Base-by-base conservation (phyloP, 2,329 filamentous ascomycete genomes). In the Ploettnerulaceae sp. region DNA sequence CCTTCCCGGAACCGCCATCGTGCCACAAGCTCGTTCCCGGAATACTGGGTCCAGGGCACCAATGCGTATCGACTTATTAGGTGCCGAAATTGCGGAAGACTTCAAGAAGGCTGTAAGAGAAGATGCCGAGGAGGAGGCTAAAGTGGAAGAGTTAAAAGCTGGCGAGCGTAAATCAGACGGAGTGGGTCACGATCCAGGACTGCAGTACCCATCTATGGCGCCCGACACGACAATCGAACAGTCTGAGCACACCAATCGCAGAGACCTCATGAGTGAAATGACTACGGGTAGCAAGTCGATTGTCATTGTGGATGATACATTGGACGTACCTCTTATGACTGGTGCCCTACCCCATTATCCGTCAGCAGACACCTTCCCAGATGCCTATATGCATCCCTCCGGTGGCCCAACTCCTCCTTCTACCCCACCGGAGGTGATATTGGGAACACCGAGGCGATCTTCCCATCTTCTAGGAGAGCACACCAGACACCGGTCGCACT, bases 201-300 rank as follows among this genome's bases (percentile, higher is more conserved):
- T 58, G 5, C 52, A 56, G 9, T 59, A 60, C 43, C 57, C 59
- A 7, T 47, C 45, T 14, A 57, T 60, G 55, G 47, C 48, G 6
- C 58, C 57, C 24, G 58, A 59, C 42, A 49, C 53, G 5, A 57
- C 56, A 5, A 36, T 58, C 8, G 55, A 59, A 28, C 38, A 51
- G 15, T 34, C 46, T 5, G 44, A 47, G n/a, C 43, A 53, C 8
- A 32, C 22, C 3, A 40, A 47, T 18, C 44, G 43, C 15, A 45
- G 53, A 48, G 51, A 41, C 20, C 48, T 51, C 15, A 36, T 51
- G 8, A 63, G 60, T 21, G 55, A 58, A 26, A 54, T 63, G 34
- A 93, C 89, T 0, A 74, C 75, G 8, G 86, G 88, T n/a, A 95
- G 88, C 71, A 84, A 90, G 61, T 95, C 89, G 0, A 94, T 95